phyloP scores from a whole-genome alignment of 2,329 filamentous ascomycete species.

The Coniella lustricola region DNA sequence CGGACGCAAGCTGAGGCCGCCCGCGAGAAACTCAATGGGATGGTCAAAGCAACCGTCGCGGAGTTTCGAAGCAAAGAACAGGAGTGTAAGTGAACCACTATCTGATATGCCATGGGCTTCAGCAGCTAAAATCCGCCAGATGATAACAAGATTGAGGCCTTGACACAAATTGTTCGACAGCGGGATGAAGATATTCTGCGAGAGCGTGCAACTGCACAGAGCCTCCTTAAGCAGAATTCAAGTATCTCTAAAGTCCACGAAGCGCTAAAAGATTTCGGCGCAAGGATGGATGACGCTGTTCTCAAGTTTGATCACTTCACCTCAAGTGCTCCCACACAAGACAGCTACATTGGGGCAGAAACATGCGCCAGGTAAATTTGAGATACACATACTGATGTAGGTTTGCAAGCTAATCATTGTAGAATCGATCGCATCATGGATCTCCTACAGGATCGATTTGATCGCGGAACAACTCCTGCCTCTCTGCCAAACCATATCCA shows the following conservation, averaged over 20 bases:
- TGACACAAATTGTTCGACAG: conserved; percentile 14
- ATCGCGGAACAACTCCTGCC: neutral
- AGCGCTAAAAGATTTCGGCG: conserved; percentile 2
- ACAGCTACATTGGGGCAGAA: conserved; percentile 8
- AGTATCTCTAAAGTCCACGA: conserved; percentile 2
- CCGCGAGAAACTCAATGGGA: conserved; percentile 24
- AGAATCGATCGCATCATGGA: conserved; percentile 10
- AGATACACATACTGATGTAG: neutral
- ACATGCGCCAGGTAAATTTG: conserved; percentile 6
- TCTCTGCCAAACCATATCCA: conserved; percentile 4
- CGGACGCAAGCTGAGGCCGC: conserved; percentile 28
- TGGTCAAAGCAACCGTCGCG: conserved; percentile 11
- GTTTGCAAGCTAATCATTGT: neutral
- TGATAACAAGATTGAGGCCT: conserved; percentile 16
- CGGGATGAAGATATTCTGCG: conserved; percentile 7
- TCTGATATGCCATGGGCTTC: too few relatives aligned
- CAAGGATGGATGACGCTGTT: conserved; percentile 4
- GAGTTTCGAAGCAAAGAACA: conserved; percentile 10
- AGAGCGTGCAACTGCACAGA: conserved; percentile 6
- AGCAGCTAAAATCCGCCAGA: conserved; percentile 9
- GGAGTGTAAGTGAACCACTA: conserved; percentile 8
- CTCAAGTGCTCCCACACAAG: conserved; percentile 8
- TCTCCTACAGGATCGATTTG: neutral
- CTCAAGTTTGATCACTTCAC: conserved; percentile 2
- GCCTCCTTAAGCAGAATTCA: conserved; percentile 3